A percentile compares a stretch with the other conserved stretches of the same genome.
Evolutionary conservation across 2,329 filamentous ascomycete species (phyloP).

Genomic region (Arthrobotrys megalospora): DNA sequence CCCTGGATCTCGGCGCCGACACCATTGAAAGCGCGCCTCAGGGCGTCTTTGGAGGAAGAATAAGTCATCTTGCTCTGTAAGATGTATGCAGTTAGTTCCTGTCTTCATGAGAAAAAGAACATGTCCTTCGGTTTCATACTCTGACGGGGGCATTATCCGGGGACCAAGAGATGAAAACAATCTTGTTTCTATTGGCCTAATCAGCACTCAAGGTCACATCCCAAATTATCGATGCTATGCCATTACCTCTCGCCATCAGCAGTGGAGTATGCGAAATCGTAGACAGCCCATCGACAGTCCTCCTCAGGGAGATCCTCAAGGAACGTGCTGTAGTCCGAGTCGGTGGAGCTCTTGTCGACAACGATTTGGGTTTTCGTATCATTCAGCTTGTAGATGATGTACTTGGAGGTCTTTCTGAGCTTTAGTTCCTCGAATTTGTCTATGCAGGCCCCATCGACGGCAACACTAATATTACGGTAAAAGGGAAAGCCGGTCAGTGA

Average conservation of each 20-base stretch:
- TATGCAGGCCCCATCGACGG: slow-evolving; percentile 67
- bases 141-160: slow-evolving; percentile 84
- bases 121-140: slow-evolving; percentile 69
- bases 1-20: slow-evolving; percentile 84
- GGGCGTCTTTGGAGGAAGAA: slow-evolving; percentile 87
- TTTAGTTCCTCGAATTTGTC: slow-evolving; percentile 83
- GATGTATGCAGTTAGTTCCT: background rate
- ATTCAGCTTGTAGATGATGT: slow-evolving; percentile 89
- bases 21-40: slow-evolving; percentile 84
- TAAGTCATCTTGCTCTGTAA: slow-evolving; percentile 88
- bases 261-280: slow-evolving; percentile 84
- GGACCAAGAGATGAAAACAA: slow-evolving; percentile 84
- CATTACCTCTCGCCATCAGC: slow-evolving; percentile 78
- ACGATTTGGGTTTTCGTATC: slow-evolving; percentile 87
- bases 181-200: slow-evolving; percentile 75
- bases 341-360: slow-evolving; percentile 77
- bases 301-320: slow-evolving; percentile 80
- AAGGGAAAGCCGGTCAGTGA: background rate
- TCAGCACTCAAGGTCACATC: background rate
- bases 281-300: slow-evolving; percentile 87
- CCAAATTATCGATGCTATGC: slow-evolving; percentile 52
- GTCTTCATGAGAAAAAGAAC: background rate
- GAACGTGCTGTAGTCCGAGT: slow-evolving; percentile 79
- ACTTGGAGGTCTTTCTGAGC: slow-evolving; percentile 83
- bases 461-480: slow-evolving; percentile 62